phyloP scores from a whole-genome alignment of 2,329 filamentous ascomycete species.

The Pestalotiopsis sp. region DNA sequence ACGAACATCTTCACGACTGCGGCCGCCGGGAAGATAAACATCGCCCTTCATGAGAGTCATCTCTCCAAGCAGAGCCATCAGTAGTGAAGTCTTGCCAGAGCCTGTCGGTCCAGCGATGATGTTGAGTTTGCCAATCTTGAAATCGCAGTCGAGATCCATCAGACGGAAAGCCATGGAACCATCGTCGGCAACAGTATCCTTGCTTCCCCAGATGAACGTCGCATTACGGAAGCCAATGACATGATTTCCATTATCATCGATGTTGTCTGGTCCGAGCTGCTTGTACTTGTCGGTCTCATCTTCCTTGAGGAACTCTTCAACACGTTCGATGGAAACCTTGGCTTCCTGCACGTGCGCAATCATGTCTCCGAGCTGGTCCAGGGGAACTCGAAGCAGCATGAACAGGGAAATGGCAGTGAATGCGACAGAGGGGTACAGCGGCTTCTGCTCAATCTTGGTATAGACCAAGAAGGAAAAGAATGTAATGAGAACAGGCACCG shows the following conservation, averaged over 20 bases:
- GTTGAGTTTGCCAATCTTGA: constrained; percentile 84
- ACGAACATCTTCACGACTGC: constrained; percentile 81
- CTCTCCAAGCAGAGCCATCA: constrained; percentile 95
- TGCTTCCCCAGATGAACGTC: constrained; percentile 86
- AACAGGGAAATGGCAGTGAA: constrained; percentile 97
- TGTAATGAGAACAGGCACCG: constrained; percentile 91
- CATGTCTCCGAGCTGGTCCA: constrained; percentile 98
- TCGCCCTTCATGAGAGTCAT: constrained; percentile 85
- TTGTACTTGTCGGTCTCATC: constrained; percentile 95
- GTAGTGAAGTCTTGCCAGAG: constrained; percentile 90
- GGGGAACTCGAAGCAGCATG: constrained; percentile 85
- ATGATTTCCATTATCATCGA: constrained; percentile 69
- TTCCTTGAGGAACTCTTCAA: constrained; percentile 90
- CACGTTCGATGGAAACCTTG: constrained; percentile 94
- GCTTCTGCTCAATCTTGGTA: constrained; percentile 86
- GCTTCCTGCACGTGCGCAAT: constrained; percentile 97
- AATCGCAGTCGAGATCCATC: constrained; percentile 81
- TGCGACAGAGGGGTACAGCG: constrained; percentile 86
- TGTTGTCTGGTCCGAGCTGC: constrained; percentile 73
- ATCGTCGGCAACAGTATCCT: constrained; percentile 61
- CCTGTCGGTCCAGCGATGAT: constrained; percentile 92
- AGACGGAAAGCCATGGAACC: constrained; percentile 79
- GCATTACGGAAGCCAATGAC: constrained; percentile 84
- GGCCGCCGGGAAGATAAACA: constrained; percentile 83
- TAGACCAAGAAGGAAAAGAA: constrained; percentile 96